These are phyloP conservation scores for Nitzschia sp. DNA, from an alignment of 108 stramenopile genomes.

Conservation along the genomic window DNA sequence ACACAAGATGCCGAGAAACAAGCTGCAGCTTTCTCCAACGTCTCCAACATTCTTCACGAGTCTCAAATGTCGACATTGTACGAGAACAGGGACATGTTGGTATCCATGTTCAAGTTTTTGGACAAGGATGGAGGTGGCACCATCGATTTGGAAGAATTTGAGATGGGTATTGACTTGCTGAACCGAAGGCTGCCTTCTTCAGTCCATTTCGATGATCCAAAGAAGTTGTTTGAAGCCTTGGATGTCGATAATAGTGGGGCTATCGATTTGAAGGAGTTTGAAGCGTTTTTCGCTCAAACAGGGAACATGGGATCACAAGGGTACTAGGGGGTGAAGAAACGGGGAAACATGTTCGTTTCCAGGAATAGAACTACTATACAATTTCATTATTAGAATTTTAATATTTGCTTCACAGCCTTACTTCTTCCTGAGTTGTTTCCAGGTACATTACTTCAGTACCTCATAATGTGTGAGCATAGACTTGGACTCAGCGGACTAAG, in stretches of 20 bases:
- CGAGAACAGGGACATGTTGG: slow-evolving; percentile 19
- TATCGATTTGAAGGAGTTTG: slow-evolving; percentile 32
- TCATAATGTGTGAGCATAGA: too few relatives aligned
- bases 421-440: too few relatives aligned
- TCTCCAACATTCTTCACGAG: slow-evolving; percentile 1
- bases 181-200: slow-evolving; percentile 30
- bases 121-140: slow-evolving; percentile 28
- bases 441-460: too few relatives aligned
- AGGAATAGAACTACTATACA: too few relatives aligned
- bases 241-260: slow-evolving; percentile 27
- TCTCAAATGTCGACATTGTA: slow-evolving; percentile 9
- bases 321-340: too few relatives aligned
- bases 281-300: slow-evolving; percentile 15
- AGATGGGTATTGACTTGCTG: slow-evolving; percentile 30
- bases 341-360: too few relatives aligned
- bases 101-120: slow-evolving; percentile 19
- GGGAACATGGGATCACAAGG: too few relatives aligned
- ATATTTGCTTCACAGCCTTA: too few relatives aligned
- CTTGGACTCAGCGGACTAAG: too few relatives aligned
- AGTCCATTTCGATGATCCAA: slow-evolving; percentile 12
- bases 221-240: slow-evolving; percentile 24
- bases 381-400: too few relatives aligned
- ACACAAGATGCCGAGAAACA: background rate
- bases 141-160: slow-evolving; percentile 27
- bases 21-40: background rate